Evolutionary conservation across 2,329 filamentous ascomycete genomes (phyloP).

Genomic region (Pyrenochaeta sp.): DNA sequence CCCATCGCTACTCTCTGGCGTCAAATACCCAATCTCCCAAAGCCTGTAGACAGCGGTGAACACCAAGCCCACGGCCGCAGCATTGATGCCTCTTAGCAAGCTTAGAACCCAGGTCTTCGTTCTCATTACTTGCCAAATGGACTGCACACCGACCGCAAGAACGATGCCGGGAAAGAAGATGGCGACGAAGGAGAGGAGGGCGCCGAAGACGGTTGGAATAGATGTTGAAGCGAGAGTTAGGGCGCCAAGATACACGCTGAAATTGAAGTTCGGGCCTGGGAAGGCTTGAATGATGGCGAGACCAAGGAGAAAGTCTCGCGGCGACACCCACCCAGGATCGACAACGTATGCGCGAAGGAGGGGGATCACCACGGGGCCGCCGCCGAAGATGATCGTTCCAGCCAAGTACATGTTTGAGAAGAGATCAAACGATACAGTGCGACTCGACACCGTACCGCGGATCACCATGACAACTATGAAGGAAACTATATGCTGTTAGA

Average conservation of each 20-base stretch:
- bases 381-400: slow-evolving; percentile 66
- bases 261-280: slow-evolving; percentile 70
- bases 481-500: slow-evolving; percentile 45
- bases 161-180: slow-evolving; percentile 54
- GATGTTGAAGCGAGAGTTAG: slow-evolving; percentile 43
- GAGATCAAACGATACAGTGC: slow-evolving; percentile 64
- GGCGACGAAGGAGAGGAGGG: slow-evolving; percentile 49
- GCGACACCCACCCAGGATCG: slow-evolving; percentile 72
- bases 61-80: slow-evolving; percentile 54
- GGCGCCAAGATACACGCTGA: slow-evolving; percentile 53
- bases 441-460: slow-evolving; percentile 49
- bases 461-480: slow-evolving; percentile 67
- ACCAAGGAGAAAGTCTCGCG: slow-evolving; percentile 76
- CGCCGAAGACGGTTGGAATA: slow-evolving; percentile 44
- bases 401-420: slow-evolving; percentile 79
- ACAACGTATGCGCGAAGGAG: slow-evolving; percentile 62
- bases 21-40: slow-evolving; percentile 56
- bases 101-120: slow-evolving; percentile 46
- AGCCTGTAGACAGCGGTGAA: slow-evolving; percentile 57
- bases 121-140: slow-evolving; percentile 50
- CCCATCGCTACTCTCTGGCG: slow-evolving; percentile 45
- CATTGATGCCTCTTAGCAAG: slow-evolving; percentile 52
- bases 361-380: slow-evolving; percentile 57
- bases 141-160: slow-evolving; percentile 48
- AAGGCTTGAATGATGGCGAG: slow-evolving; percentile 76